phyloP scores from a whole-genome alignment of 2,329 filamentous ascomycete species.

The Mariannaea elegans region DNA sequence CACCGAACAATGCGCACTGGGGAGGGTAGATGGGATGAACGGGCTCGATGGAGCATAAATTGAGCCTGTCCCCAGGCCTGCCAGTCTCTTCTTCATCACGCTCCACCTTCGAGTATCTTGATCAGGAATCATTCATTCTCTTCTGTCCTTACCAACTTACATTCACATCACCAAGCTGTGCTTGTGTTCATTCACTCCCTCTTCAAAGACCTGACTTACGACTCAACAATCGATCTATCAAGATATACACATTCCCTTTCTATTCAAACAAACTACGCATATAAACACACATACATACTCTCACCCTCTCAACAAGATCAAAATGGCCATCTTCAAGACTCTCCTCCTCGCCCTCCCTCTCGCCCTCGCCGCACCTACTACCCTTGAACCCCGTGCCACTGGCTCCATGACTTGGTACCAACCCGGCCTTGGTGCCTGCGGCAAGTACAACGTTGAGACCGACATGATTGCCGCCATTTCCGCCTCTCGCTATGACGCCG shows the following conservation, averaged over 20 bases:
- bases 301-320: background rate
- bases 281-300: background rate
- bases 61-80: background rate
- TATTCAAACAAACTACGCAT: background rate
- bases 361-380: constrained; percentile 25
- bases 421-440: constrained; percentile 75
- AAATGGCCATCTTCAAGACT: constrained; percentile 11
- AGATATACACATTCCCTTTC: background rate
- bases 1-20: background rate
- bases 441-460: constrained; percentile 58
- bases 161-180: background rate
- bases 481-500: constrained; percentile 71
- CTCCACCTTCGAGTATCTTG: background rate
- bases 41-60: background rate
- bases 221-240: no score
- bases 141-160: background rate
- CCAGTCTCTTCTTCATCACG: background rate
- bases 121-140: background rate
- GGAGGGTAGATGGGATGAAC: constrained; percentile 1
- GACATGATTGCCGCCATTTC: constrained; percentile 75
- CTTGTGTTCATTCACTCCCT: background rate
- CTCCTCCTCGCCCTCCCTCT: constrained; percentile 33
- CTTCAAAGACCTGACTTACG: background rate
- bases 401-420: constrained; percentile 63
- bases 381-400: constrained; percentile 2